Percentiles rank a stretch among this genome's conserved stretches.
Evolutionary conservation across 352 stramenopile species (phyloP).

Genomic region (Pythium diclinum): DNA sequence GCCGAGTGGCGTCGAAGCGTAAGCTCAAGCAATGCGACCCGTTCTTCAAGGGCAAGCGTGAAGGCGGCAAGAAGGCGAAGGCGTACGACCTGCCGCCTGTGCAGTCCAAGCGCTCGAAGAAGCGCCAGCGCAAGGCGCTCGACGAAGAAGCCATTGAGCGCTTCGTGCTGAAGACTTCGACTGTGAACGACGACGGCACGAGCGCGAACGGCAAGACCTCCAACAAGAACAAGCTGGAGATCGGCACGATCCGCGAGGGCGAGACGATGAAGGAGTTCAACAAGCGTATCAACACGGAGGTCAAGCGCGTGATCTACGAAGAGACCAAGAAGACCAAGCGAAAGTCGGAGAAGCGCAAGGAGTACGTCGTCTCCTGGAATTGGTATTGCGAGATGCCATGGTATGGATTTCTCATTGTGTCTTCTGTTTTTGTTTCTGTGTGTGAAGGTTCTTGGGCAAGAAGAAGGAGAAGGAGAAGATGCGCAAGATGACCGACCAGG

Average conservation of each 20-base stretch:
- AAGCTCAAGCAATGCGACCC: slow-evolving; percentile 87
- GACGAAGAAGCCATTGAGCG: slow-evolving; percentile 63
- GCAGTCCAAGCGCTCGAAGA: slow-evolving; percentile 77
- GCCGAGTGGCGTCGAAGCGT: slow-evolving; percentile 66
- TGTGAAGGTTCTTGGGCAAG: slow-evolving; percentile 50
- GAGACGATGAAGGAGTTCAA: slow-evolving; percentile 85
- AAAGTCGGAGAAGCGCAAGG: slow-evolving; percentile 75
- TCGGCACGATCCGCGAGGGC: slow-evolving; percentile 54
- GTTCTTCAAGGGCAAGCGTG: slow-evolving; percentile 82
- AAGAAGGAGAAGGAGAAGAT: slow-evolving; percentile 82
- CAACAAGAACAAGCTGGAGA: slow-evolving; percentile 50
- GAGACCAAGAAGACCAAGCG: slow-evolving; percentile 72
- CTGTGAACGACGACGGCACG: slow-evolving; percentile 29
- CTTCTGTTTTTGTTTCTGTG: neutral
- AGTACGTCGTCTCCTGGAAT: slow-evolving; percentile 22
- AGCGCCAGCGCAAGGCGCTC: slow-evolving; percentile 62
- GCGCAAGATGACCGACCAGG: slow-evolving; percentile 75
- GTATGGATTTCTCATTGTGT: slow-evolving; percentile 6
- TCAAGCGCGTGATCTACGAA: slow-evolving; percentile 84
- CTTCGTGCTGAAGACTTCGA: slow-evolving; percentile 55
- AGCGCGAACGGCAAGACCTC: slow-evolving; percentile 20
- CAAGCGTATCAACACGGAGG: slow-evolving; percentile 79
- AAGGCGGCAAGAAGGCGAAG: slow-evolving; percentile 69
- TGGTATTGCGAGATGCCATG: neutral
- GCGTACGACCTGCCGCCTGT: slow-evolving; percentile 65